These are phyloP conservation scores for Musa itinerans DNA, from an alignment of 176 grass and related monocot species.

Conservation along the genomic window DNA sequence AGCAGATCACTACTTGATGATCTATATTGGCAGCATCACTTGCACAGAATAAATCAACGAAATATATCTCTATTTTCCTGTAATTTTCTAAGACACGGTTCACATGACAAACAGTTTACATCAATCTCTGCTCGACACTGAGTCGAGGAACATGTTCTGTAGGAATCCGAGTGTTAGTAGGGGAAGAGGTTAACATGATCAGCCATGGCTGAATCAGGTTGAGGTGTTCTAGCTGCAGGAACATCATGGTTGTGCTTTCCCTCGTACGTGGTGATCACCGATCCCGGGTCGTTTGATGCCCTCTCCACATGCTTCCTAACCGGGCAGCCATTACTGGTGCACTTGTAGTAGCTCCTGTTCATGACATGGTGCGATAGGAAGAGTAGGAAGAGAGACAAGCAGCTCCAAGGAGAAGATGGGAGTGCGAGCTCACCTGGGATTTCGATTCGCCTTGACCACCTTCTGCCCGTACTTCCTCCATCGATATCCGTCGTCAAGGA, in stretches of 20 bases:
- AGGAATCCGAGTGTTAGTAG: too few relatives aligned
- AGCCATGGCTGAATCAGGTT: neutral
- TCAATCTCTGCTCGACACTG: too few relatives aligned
- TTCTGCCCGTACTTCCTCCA: conserved; percentile 54
- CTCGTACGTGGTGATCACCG: conserved; percentile 47
- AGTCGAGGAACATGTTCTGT: too few relatives aligned
- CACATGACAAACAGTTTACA: too few relatives aligned
- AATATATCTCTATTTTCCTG: too few relatives aligned
- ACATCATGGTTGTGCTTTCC: conserved; percentile 46
- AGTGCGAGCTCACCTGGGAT: conserved; percentile 33
- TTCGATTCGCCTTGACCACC: conserved; percentile 48
- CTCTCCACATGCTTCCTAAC: conserved; percentile 46
- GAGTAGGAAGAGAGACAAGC: neutral
- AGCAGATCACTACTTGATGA: too few relatives aligned
- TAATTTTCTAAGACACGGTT: too few relatives aligned
- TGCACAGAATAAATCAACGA: too few relatives aligned
- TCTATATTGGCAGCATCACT: too few relatives aligned
- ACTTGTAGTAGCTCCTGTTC: conserved; percentile 45
- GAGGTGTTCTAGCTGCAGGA: conserved; percentile 23
- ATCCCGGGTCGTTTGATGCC: conserved; percentile 25
- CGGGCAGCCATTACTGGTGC: conserved; percentile 26
- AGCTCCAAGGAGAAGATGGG: neutral
- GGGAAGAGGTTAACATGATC: neutral
- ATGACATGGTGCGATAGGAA: neutral
- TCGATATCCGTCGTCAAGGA: conserved; percentile 35